Conservation (phyloP, 2,329 filamentous ascomycete genomes). For the Colletotrichum australisinense region DNA sequence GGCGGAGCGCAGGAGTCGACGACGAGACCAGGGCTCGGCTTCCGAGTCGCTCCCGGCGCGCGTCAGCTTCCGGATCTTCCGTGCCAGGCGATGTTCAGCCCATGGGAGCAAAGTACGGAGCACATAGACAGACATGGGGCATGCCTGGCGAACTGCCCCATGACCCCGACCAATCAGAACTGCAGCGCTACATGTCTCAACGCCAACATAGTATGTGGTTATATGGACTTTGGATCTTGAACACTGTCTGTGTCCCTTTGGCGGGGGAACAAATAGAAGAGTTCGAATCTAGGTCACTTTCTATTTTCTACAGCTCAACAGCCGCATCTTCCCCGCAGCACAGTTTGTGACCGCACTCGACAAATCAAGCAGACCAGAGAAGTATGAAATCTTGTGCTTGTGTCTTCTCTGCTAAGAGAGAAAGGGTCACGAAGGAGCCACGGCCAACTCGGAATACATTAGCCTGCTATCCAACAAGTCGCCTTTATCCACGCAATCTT, state of each 20-base stretch:
- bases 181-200: not conserved
- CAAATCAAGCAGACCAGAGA: not conserved
- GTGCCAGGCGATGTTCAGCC: constrained; percentile 10
- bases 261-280: not conserved
- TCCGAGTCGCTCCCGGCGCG: constrained; percentile 31
- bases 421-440: too few relatives aligned
- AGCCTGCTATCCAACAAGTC: not conserved
- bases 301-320: constrained; percentile 16
- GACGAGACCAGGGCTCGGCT: constrained; percentile 17
- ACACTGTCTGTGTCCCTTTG: not conserved
- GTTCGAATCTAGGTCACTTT: not conserved
- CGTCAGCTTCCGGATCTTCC: constrained; percentile 35
- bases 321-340: not conserved
- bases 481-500: not conserved
- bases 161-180: constrained; percentile 8
- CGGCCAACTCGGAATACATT: not conserved
- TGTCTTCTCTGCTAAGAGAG: not conserved
- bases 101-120: not conserved
- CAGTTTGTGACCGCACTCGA: not conserved
- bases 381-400: not conserved
- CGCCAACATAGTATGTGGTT: not conserved
- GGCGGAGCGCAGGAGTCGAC: constrained; percentile 1
- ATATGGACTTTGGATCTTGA: not conserved
- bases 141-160: constrained; percentile 1
- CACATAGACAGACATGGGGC: not conserved